Conservation (phyloP, 1,284 basidiomycete genomes). For the Termitomyces sp. region DNA sequence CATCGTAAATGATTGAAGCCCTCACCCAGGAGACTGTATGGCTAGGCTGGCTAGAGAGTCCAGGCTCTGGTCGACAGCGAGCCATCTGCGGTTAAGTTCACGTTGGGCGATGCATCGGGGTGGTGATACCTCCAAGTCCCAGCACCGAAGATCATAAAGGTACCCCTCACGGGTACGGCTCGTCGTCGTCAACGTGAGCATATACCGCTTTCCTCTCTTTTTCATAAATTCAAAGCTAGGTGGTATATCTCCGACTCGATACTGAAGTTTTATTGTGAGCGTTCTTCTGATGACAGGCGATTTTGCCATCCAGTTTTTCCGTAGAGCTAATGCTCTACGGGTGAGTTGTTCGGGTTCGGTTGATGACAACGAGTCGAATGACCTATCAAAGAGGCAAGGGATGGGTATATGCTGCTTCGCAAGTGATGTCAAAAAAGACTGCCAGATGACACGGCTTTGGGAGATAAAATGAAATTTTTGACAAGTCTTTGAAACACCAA, state of each 20-base stretch:
- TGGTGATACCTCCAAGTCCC: slow-evolving; percentile 37
- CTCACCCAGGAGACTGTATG: slow-evolving; percentile 38
- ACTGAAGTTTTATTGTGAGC: slow-evolving; percentile 21
- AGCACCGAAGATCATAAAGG: slow-evolving; percentile 44
- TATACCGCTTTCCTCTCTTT: slow-evolving; percentile 31
- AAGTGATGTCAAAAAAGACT: slow-evolving; percentile 36
- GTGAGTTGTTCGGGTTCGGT: slow-evolving; percentile 40
- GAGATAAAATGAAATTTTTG: slow-evolving; percentile 39
- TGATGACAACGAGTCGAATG: slow-evolving; percentile 32
- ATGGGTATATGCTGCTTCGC: slow-evolving; percentile 42
- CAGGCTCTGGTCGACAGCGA: slow-evolving; percentile 37
- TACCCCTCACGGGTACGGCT: slow-evolving; percentile 9
- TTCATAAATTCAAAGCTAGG: slow-evolving; percentile 41
- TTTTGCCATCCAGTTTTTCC: slow-evolving; percentile 42
- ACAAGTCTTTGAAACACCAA: slow-evolving; percentile 38
- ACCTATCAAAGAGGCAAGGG: slow-evolving; percentile 30
- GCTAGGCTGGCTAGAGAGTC: slow-evolving; percentile 30
- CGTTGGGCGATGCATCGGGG: slow-evolving; percentile 36
- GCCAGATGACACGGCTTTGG: slow-evolving; percentile 47
- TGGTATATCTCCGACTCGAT: slow-evolving; percentile 30
- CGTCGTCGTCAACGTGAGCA: slow-evolving; percentile 40
- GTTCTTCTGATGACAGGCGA: slow-evolving; percentile 31
- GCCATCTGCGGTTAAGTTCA: slow-evolving; percentile 29
- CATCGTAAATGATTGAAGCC: slow-evolving; percentile 6
- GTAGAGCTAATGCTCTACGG: slow-evolving; percentile 35